Evolutionary conservation across 495 filamentous ascomycete species (phyloP).

Genomic region (Penicillium ucsense): DNA sequence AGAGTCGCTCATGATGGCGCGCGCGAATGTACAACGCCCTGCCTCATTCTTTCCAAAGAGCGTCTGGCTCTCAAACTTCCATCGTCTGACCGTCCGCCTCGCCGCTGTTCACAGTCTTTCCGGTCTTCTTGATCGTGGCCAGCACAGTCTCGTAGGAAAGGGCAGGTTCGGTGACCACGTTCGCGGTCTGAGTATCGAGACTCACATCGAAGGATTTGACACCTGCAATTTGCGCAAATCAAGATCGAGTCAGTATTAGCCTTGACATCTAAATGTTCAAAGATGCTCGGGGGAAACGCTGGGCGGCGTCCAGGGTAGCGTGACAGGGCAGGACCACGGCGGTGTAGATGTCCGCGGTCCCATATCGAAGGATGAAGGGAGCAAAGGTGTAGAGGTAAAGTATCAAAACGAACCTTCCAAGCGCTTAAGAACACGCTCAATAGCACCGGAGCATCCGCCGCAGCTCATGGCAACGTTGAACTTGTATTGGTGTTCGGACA

Average conservation of each 20-base stretch:
- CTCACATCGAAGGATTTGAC: conserved; percentile 79
- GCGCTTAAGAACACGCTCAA: conserved; percentile 92
- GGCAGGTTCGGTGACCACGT: conserved; percentile 51
- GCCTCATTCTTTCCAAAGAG: too few relatives aligned
- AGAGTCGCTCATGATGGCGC: too few relatives aligned
- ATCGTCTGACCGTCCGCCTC: conserved; percentile 46
- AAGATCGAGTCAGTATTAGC: too few relatives aligned
- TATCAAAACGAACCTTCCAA: conserved; percentile 58
- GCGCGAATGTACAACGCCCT: too few relatives aligned
- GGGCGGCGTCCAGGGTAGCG: not conserved
- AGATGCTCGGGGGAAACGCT: not conserved
- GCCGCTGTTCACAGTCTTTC: conserved; percentile 74
- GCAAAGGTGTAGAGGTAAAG: not conserved
- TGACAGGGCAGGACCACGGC: too few relatives aligned
- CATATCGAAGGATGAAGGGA: not conserved
- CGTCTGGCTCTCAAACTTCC: conserved; percentile 16
- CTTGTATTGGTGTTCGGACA: conserved; percentile 59
- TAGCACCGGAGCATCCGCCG: conserved; percentile 58
- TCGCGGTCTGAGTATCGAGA: conserved; percentile 72
- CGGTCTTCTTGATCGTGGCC: conserved; percentile 86
- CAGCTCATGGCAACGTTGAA: conserved; percentile 64
- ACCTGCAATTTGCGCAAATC: conserved; percentile 39
- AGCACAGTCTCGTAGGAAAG: conserved; percentile 74
- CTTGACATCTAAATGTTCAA: not conserved
- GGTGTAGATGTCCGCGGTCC: not conserved